Evolutionary conservation across 768 basidiomycete genomes (phyloP).

Genomic region (Melanogaster broomeanus): DNA sequence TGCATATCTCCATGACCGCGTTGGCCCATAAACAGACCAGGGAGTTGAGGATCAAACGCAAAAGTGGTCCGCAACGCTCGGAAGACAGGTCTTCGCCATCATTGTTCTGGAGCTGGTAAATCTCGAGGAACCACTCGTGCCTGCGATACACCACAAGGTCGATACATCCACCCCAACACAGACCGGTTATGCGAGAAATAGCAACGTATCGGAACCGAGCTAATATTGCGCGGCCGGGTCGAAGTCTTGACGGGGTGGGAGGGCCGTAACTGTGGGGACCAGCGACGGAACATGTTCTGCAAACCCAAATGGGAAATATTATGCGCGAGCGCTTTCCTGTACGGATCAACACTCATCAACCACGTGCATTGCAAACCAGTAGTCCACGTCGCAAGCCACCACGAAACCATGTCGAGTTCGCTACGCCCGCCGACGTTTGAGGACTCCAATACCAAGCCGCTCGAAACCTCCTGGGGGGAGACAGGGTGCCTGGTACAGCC

Average conservation of each 20-base stretch:
- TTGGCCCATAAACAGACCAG: constrained; percentile 19
- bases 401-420: constrained; percentile 56
- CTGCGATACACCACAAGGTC: background rate
- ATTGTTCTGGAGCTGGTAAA: background rate
- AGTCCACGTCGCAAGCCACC: constrained; percentile 30
- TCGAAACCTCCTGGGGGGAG: constrained; percentile 15
- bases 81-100: constrained; percentile 36
- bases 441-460: constrained; percentile 39
- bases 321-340: constrained; percentile 35
- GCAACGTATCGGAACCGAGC: constrained; percentile 31
- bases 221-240: constrained; percentile 38
- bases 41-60: constrained; percentile 24
- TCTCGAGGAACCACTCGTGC: constrained; percentile 1
- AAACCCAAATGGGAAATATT: constrained; percentile 7
- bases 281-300: constrained; percentile 11
- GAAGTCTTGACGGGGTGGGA: constrained; percentile 22
- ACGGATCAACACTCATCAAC: constrained; percentile 30
- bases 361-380: constrained; percentile 19
- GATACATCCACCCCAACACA: constrained; percentile 7
- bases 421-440: constrained; percentile 54
- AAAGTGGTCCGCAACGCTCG: constrained; percentile 12
- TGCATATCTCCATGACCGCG: constrained; percentile 4
- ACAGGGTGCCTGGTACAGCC: constrained; percentile 34
- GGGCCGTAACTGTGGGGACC: constrained; percentile 20
- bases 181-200: constrained; percentile 19